These are phyloP conservation scores for Metschnikowia baotianmanensis DNA, from an alignment of 805 yeast species.

Conservation along the genomic window DNA sequence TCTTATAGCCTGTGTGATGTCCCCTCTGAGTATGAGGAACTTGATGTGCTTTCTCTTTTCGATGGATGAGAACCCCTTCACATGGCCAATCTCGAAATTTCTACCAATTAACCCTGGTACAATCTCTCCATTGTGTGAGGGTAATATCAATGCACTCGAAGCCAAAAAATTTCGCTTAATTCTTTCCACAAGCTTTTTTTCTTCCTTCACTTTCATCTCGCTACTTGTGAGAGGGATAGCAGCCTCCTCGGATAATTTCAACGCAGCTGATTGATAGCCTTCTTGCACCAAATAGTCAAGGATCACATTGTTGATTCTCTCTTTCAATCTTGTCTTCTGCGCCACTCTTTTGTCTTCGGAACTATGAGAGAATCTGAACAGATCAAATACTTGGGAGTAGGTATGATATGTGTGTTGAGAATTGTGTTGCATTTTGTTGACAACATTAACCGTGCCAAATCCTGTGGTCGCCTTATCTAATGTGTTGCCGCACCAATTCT, in stretches of 20 bases:
- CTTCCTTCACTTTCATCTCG: neutral
- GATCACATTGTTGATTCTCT: conserved; percentile 50
- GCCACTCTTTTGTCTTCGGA: conserved; percentile 13
- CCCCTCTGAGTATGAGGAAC: conserved; percentile 53
- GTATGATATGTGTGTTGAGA: neutral
- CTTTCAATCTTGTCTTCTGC: conserved; percentile 21
- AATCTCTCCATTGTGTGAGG: neutral
- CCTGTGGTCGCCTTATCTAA: no score
- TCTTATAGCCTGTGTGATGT: conserved; percentile 56
- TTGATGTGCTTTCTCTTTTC: conserved; percentile 53
- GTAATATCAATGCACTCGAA: no score
- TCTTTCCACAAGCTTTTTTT: neutral
- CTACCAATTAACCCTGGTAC: neutral
- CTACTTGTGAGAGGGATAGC: conserved; percentile 25
- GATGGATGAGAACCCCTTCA: conserved; percentile 48
- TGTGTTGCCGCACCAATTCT: no score
- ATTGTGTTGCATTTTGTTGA: conserved; percentile 1
- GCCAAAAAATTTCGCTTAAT: neutral
- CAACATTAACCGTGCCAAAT: no score
- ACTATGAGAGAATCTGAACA: conserved; percentile 12
- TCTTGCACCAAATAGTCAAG: conserved; percentile 74
- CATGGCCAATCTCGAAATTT: neutral
- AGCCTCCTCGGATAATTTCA: conserved; percentile 58
- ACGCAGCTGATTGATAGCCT: conserved; percentile 70
- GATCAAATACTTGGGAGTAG: neutral